Base-by-base conservation (phyloP, 2,329 filamentous ascomycete species). In the Colletotrichum sp. region DNA sequence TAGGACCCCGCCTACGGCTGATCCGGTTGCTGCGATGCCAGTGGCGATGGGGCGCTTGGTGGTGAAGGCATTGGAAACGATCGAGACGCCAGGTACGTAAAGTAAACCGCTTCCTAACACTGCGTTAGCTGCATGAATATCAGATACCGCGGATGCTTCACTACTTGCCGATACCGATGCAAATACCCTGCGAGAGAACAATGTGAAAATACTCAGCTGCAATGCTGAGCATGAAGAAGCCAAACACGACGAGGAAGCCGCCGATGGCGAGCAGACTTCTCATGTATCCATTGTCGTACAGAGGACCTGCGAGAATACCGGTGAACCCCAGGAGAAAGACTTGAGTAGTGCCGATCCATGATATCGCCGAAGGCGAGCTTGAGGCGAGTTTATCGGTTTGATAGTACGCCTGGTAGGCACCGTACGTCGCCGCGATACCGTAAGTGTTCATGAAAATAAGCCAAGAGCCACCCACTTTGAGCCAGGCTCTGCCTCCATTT, bases 361-460 rank as follows among this genome's bases (percentile, higher is more conserved):
- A 84, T 10, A 88, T 87, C 28, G 67, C 32, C 15, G 52, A 69
- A 28, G 67, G 52, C 12, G 52, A 59, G 15, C 10, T n/a, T 12
- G 49, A 69, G 13, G 21, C 21, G 6, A 69, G 52, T 18, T 77
- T 76, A 0, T 85, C 83, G 44, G 81, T 85, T 36, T 78, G 77
- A 76, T 91, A 91, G 81, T 90, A 90, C 8, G 86, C 86, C 77
- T 91, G 88, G 76, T 89, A 91, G 4, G 89, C 86, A 5, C 90
- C 89, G 72, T 90, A 91, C 16, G 87, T 78, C 1, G 44, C 1
- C 10, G 81, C 76, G 10, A 83, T 79, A 4, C 83, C 82, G 85
- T 68, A 59, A 0, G 86, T 88, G 64, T 87, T 89, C 79, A 90
- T 88, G 72, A 90, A 88, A 28, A 88, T 85, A 26, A 89, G 80